Evolutionary conservation across 2,329 filamentous ascomycete genomes (phyloP).

Genomic region (Cladosporium sphaerospermum): DNA sequence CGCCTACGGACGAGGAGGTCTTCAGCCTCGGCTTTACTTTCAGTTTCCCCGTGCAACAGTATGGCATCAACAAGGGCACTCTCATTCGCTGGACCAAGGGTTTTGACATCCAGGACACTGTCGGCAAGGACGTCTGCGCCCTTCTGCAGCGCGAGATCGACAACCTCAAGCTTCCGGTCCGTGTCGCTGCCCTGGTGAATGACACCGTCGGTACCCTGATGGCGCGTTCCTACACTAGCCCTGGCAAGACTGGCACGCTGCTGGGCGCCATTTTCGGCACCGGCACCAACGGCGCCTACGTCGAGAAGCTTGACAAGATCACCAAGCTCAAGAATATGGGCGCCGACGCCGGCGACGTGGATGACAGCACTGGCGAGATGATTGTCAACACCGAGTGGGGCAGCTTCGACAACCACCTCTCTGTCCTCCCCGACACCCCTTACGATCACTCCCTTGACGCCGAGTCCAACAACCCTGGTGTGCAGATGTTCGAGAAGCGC

Average conservation of each 20-base stretch:
- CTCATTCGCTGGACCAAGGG: constrained; percentile 98
- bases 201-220: constrained; percentile 97
- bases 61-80: constrained; percentile 89
- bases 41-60: constrained; percentile 90
- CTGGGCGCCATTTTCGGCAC: constrained; percentile 98
- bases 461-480: constrained; percentile 80
- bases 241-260: constrained; percentile 76
- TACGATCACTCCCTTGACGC: constrained; percentile 76
- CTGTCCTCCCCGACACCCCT: constrained; percentile 75
- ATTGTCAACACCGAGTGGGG: constrained; percentile 98
- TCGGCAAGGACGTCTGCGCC: constrained; percentile 91
- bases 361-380: constrained; percentile 83
- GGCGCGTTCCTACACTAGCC: constrained; percentile 92
- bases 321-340: constrained; percentile 59
- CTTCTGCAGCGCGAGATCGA: constrained; percentile 88
- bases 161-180: constrained; percentile 75
- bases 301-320: constrained; percentile 82
- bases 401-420: constrained; percentile 90
- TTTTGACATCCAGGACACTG: constrained; percentile 89
- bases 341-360: constrained; percentile 52
- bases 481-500: constrained; percentile 99
- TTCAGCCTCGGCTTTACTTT: constrained; percentile 99
- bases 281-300: constrained; percentile 93
- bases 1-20: constrained; percentile 63
- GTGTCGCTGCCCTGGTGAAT: constrained; percentile 93